Evolutionary conservation across 192 early-diverging fungal species (phyloP).

Genomic region (Globomyces pollinis-pini): DNA sequence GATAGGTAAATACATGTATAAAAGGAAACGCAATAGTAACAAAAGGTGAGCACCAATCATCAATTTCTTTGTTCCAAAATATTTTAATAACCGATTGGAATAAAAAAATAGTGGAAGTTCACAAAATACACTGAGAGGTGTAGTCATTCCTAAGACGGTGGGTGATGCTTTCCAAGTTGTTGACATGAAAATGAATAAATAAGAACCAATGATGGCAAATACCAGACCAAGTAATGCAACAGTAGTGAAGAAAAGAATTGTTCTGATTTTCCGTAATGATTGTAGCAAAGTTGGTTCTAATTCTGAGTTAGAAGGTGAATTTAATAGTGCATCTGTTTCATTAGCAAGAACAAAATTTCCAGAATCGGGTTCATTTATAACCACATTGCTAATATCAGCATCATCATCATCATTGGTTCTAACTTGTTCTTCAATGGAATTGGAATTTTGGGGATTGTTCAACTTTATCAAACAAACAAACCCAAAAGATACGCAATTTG

Average conservation of each 20-base stretch:
- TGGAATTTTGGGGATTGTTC: neutral
- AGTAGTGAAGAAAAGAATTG: neutral
- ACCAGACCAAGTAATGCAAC: neutral
- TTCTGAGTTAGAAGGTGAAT: no score
- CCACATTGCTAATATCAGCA: neutral
- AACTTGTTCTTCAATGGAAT: neutral
- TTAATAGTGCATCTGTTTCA: neutral
- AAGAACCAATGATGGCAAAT: constrained; percentile 7
- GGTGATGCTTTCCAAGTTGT: constrained; percentile 2
- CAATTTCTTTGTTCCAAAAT: neutral
- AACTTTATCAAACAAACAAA: neutral
- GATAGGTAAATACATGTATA: constrained; percentile 2
- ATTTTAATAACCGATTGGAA: neutral
- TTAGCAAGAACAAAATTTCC: neutral
- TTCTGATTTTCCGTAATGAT: neutral
- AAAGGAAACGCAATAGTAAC: neutral
- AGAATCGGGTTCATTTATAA: neutral
- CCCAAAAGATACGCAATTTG: neutral
- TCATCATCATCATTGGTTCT: neutral
- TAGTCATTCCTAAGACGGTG: neutral
- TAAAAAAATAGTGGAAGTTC: constrained; percentile 4
- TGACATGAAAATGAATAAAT: constrained; percentile 3
- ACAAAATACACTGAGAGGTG: neutral
- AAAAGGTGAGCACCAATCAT: neutral
- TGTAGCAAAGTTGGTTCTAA: neutral